Conservation (phyloP, 176 grass and related monocot genomes). For the Musa acuminata region DNA sequence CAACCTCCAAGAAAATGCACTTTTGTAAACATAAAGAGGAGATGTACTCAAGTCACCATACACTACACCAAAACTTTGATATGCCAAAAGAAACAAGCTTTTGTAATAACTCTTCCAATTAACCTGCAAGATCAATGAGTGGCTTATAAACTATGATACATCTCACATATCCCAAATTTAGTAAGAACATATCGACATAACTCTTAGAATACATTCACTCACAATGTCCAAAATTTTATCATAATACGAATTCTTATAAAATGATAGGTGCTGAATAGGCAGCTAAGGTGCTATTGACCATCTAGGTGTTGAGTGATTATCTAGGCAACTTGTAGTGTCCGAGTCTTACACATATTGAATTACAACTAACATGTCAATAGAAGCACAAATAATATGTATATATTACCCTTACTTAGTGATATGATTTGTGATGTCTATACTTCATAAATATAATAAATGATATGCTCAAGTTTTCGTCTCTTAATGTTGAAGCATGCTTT, state of each 20-base stretch:
- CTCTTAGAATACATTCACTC: neutral
- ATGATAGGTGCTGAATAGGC: neutral
- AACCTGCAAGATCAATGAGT: neutral
- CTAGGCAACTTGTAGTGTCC: too few relatives aligned
- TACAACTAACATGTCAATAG: too few relatives aligned
- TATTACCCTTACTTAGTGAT: too few relatives aligned
- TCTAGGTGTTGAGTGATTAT: neutral
- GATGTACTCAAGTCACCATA: constrained; percentile 92
- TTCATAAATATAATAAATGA: too few relatives aligned
- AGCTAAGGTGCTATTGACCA: neutral
- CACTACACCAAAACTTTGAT: constrained; percentile 97
- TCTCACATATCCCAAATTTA: neutral
- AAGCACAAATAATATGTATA: too few relatives aligned
- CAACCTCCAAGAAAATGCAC: constrained; percentile 58
- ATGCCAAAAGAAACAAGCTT: constrained; percentile 67
- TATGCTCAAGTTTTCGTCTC: too few relatives aligned
- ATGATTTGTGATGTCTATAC: too few relatives aligned
- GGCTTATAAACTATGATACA: neutral
- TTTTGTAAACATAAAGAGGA: constrained; percentile 82
- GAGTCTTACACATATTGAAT: too few relatives aligned
- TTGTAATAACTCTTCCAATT: constrained; percentile 41
- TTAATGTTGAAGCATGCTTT: too few relatives aligned
- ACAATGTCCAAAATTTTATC: neutral
- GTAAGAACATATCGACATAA: neutral
- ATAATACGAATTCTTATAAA: neutral